A percentile compares a stretch with the other conserved stretches of the same genome.
phyloP scores from a whole-genome alignment of 108 stramenopile species.

The Cyclotella distinguenda region DNA sequence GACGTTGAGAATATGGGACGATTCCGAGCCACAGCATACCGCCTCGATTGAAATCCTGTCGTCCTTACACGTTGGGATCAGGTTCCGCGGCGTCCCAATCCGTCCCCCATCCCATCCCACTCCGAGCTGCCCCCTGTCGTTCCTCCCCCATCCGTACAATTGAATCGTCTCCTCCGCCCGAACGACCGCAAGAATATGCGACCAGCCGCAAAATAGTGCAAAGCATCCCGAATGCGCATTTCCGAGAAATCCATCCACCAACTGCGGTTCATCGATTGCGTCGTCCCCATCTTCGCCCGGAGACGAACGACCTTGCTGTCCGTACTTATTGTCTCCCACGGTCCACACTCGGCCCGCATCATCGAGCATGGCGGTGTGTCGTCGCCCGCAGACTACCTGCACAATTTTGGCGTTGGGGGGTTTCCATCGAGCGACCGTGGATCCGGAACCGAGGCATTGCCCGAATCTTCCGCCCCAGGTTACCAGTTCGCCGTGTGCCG shows the following conservation, averaged over 20 bases:
- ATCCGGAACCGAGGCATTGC: constrained; percentile 41
- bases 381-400: constrained; percentile 68
- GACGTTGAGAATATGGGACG: constrained; percentile 57
- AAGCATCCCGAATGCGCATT: constrained; percentile 40
- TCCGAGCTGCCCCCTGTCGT: constrained; percentile 48
- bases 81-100: constrained; percentile 33
- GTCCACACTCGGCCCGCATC: constrained; percentile 73
- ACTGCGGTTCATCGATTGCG: constrained; percentile 15
- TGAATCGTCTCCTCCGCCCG: constrained; percentile 7
- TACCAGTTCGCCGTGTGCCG: constrained; percentile 59
- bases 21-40: constrained; percentile 73
- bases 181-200: constrained; percentile 61
- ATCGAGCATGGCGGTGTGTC: constrained; percentile 72
- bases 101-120: constrained; percentile 35
- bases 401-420: constrained; percentile 62
- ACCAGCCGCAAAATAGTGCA: constrained; percentile 56
- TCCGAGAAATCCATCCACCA: constrained; percentile 47
- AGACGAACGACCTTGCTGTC: constrained; percentile 64
- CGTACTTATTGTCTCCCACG: constrained; percentile 82
- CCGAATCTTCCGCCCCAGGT: constrained; percentile 79
- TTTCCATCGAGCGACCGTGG: constrained; percentile 56
- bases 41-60: constrained; percentile 22
- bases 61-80: constrained; percentile 4
- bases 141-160: constrained; percentile 79
- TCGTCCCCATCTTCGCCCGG: neutral